Base-by-base conservation (phyloP, 1,284 basidiomycete species). In the Pseudozyma pruni region DNA sequence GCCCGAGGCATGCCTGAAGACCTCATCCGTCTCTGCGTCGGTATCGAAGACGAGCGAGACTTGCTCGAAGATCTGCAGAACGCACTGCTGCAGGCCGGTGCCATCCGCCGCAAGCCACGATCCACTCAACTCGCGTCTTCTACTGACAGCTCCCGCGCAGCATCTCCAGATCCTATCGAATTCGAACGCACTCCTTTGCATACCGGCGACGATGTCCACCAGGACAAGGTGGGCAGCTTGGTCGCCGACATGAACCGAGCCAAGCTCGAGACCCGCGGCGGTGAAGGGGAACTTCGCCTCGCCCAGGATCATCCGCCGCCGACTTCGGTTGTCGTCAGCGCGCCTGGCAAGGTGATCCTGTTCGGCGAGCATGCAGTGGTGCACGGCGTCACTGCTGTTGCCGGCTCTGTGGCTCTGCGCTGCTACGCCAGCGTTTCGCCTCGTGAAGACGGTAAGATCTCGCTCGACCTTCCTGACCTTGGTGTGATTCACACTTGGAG, bases 341-440 rank as follows among this genome's bases (percentile, higher is more conserved):
- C 96, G 7, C 96, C 96, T 8, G 96, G 96, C 40, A 99, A 99
- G 83, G 92, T 98, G 66, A 98, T 99, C 74, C 84, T 99, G 57
- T 98, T 98, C 75, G 96, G 96, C 50, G 96, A 99, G 84, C 96
- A 99, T 84, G 96, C 96, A 16, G 96, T 99, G 50, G 96, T 99
- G 20, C 91, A 98, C 82, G 96, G 96, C 53, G 91, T 94, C 52
- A 96, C 94, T 58, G 96, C 96, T 6, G 88, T 99, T 46, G 96
- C 95, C 10, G 94, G 93, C 22, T 90, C 93, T 10, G 91, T 98
- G 29, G 93, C 95, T 82, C 88, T 98, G 59, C 90, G 96, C 47
- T 98, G 95, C 84, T 99, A 94, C 84, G 92, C 90, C 9, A 87
- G 93, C 50, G 87, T 90, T 37, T 88, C 89, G 9, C 90, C 91